Evolutionary conservation across 805 yeast genomes (phyloP), one percentile per base, ranked within the genome.

Genomic region (Teunomyces tritomae): DNA sequence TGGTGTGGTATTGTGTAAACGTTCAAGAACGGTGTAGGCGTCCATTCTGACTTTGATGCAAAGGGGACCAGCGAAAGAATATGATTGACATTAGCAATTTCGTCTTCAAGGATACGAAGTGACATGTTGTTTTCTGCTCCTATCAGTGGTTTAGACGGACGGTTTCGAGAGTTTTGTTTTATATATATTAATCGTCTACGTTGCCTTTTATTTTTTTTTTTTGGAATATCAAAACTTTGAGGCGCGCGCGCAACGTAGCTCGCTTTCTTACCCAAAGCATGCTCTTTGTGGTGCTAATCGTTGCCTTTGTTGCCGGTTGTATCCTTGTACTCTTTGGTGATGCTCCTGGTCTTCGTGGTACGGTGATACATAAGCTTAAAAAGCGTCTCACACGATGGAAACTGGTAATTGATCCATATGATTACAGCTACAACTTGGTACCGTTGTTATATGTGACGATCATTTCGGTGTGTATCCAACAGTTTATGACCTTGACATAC

Each of bases 251-350:
- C 39, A 17, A n/a, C 13, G n/a, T 11, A 35, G 11, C 20, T 20
- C n/a, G 5, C 11, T 14, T 7, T n/a, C 6, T 16, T 5, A 30
- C 33, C 13, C 8, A 28, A 20, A 11, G 10, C 14, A 34, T 45
- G 43, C 33, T 45, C 9, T 4, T 35, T 28, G 16, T 37, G 40
- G 29, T 24, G 9, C 39, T 47, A 10, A 26, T 45, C 14, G 20
- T 47, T 33, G 11, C 53, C 20, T 52, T 54, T 8, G 49, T 48
- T 16, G 27, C 49, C 9, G 28, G 65, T 4, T 51, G 70, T 7
- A 51, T 62, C n/a, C 43, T 75, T 0, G 52, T 73, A 5, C 57
- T 79, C 9, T 76, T 79, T 54, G 83, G 83, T 0, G 79, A 79
- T 53, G 64, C 74, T 24, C 83, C 83, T 2, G 53, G 58, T 4